phyloP scores from a whole-genome alignment of 202 grass and related monocot genomes.

The Hordeum pubiflorum region DNA sequence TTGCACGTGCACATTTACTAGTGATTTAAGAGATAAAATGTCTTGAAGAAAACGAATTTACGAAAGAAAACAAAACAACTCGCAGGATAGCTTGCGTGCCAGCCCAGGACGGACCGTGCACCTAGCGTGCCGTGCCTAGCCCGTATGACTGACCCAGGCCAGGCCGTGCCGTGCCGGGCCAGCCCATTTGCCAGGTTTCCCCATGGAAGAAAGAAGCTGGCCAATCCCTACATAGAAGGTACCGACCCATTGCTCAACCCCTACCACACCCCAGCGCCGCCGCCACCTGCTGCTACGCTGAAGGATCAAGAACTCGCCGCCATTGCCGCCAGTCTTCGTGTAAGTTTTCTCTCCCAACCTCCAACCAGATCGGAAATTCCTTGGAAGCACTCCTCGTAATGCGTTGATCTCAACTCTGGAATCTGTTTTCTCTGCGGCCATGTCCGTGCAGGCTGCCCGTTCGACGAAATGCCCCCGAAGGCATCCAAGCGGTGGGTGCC shows the following conservation, averaged over 20 bases:
- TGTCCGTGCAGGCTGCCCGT: neutral
- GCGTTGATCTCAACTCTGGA: neutral
- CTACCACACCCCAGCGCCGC: neutral
- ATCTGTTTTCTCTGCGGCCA: neutral
- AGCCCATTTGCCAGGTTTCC: neutral
- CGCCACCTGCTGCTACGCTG: neutral
- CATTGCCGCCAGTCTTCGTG: neutral
- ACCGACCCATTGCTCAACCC: neutral
- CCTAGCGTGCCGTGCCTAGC: too few species aligned
- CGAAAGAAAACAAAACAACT: too few species aligned
- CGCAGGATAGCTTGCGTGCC: too few species aligned
- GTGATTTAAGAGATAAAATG: too few species aligned
- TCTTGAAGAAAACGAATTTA: too few species aligned
- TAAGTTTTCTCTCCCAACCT: neutral
- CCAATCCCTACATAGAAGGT: neutral
- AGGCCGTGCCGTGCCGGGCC: too few species aligned
- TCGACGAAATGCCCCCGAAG: constrained; percentile 4
- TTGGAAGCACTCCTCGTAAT: neutral
- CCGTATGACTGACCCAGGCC: too few species aligned
- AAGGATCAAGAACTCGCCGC: neutral
- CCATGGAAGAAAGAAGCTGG: neutral
- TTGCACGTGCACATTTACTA: too few species aligned
- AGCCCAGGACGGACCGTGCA: too few species aligned
- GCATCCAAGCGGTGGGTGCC: neutral
- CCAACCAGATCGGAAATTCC: too few species aligned